Evolutionary conservation across 768 basidiomycete species (phyloP).

Genomic region (Podaxis pistillaris): DNA sequence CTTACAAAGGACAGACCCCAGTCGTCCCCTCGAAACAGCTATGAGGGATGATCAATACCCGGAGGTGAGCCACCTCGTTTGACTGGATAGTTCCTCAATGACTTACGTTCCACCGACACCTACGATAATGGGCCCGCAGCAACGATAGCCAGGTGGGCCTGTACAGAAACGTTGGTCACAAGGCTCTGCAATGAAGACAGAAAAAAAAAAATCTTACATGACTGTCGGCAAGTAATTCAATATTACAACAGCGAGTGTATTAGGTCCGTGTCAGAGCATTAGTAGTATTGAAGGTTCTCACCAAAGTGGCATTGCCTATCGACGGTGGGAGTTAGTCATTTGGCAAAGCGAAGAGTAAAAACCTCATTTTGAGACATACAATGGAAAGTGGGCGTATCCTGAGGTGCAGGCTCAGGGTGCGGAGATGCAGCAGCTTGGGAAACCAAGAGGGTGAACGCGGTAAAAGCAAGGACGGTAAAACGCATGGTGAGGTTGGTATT

Average conservation of each 20-base stretch:
- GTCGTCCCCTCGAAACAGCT: not conserved
- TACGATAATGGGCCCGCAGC: not conserved
- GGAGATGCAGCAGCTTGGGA: not conserved
- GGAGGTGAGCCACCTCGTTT: not conserved
- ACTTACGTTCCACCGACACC: constrained; percentile 2
- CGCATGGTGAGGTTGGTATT: not conserved
- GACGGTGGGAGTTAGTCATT: not conserved
- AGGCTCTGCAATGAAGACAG: not conserved
- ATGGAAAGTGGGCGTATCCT: not conserved
- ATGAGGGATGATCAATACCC: not conserved
- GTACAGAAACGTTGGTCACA: not conserved
- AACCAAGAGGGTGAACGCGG: not conserved
- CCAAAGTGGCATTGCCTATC: not conserved
- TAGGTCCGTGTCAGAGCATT: not conserved
- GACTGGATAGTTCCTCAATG: not conserved
- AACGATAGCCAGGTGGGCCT: not conserved
- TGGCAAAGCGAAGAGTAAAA: no score
- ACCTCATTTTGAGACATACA: not conserved
- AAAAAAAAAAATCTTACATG: not conserved
- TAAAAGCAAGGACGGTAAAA: not conserved
- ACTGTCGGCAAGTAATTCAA: not conserved
- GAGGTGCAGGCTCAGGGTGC: not conserved
- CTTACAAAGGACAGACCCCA: not conserved
- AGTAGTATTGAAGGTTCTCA: not conserved
- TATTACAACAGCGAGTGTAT: not conserved